Conservation (phyloP, 2,329 filamentous ascomycete species). For the Colletotrichum orchidophilum region DNA sequence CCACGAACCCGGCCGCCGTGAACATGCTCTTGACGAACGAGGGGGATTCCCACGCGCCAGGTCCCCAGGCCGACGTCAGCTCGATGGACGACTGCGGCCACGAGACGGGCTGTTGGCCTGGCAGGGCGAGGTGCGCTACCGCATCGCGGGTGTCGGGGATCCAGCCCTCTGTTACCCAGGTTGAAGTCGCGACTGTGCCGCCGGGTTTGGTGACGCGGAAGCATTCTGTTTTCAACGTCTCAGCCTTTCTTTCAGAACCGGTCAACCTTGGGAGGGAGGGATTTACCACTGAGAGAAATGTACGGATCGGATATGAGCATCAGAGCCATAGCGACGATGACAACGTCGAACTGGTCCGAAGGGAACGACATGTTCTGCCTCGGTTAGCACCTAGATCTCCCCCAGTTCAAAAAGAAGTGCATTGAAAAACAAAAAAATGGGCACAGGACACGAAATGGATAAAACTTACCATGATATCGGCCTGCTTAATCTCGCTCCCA, state of each 20-base stretch:
- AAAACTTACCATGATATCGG: not conserved
- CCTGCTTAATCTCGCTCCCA: not conserved
- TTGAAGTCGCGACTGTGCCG: conserved; percentile 12
- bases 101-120: not conserved
- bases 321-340: conserved; percentile 5
- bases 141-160: conserved; percentile 7
- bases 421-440: not conserved
- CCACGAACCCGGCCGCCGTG: conserved; percentile 8
- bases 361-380: not conserved
- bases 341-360: not conserved
- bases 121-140: not conserved
- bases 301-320: conserved; percentile 15
- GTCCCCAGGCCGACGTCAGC: conserved; percentile 3
- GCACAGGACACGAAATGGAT: not conserved
- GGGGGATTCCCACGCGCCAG: conserved; percentile 3
- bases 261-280: not conserved
- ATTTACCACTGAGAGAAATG: not conserved
- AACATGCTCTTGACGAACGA: conserved; percentile 3
- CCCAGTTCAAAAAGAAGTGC: too few relatives aligned
- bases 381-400: too few relatives aligned
- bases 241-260: not conserved
- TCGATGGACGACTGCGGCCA: conserved; percentile 12
- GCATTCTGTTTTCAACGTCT: not conserved
- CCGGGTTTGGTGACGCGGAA: conserved; percentile 6
- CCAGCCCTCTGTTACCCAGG: conserved; percentile 11